Evolutionary conservation across 768 basidiomycete genomes (phyloP).

Genomic region (Pisolithus tinctorius): DNA sequence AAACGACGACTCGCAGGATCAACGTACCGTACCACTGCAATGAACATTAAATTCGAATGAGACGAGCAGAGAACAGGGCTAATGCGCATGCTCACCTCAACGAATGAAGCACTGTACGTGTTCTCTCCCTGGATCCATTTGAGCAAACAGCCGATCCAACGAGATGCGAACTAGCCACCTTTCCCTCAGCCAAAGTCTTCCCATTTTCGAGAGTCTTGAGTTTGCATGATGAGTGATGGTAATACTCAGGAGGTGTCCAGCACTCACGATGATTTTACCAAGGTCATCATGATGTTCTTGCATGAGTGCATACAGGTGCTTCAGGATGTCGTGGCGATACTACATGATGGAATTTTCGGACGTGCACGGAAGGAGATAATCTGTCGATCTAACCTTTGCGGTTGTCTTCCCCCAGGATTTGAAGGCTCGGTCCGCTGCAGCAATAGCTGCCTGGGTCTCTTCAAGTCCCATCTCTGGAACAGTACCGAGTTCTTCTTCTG

Average conservation of each 20-base stretch:
- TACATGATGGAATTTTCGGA: constrained; percentile 20
- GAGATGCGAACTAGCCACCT: constrained; percentile 36
- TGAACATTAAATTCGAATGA: constrained; percentile 3
- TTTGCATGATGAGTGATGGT: constrained; percentile 6
- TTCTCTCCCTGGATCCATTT: constrained; percentile 58
- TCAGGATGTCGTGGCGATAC: constrained; percentile 77
- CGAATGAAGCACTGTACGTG: constrained; percentile 75
- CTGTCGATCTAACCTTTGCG: constrained; percentile 55
- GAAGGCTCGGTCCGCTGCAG: constrained; percentile 75
- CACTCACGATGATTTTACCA: constrained; percentile 71
- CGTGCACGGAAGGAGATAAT: no score
- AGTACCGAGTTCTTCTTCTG: constrained; percentile 71
- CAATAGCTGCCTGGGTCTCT: constrained; percentile 81
- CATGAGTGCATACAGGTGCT: constrained; percentile 76
- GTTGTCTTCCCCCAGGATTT: constrained; percentile 82
- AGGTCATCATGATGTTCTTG: constrained; percentile 82
- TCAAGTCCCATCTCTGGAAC: constrained; percentile 84
- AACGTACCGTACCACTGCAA: constrained; percentile 73
- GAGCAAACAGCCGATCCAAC: background rate
- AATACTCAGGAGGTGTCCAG: background rate
- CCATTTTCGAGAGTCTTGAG: constrained; percentile 90
- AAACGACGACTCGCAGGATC: background rate
- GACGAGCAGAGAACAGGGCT: background rate
- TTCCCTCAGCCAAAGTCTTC: constrained; percentile 79
- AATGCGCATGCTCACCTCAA: constrained; percentile 50